These are phyloP conservation scores for Microcyclosporella mali DNA, from an alignment of 2,329 filamentous ascomycete species.

Conservation along the genomic window DNA sequence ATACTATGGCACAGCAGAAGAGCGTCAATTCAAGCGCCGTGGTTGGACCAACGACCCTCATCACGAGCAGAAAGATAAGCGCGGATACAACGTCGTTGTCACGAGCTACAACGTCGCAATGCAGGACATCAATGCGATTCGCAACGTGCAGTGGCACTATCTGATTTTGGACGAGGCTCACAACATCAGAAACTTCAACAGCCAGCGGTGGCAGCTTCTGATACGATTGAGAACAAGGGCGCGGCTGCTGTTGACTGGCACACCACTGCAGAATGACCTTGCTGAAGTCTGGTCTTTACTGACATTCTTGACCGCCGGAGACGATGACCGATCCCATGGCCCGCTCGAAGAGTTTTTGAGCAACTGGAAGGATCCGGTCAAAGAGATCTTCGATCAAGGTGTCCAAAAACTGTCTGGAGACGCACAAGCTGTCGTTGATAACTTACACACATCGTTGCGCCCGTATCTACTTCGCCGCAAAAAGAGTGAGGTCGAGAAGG, in stretches of 20 bases:
- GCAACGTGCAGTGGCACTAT: slow-evolving; percentile 90
- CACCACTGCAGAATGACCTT: slow-evolving; percentile 92
- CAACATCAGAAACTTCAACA: slow-evolving; percentile 99
- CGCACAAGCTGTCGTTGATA: slow-evolving; percentile 81
- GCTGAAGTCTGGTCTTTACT: slow-evolving; percentile 95
- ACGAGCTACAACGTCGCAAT: slow-evolving; percentile 96
- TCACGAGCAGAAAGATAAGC: slow-evolving; percentile 71
- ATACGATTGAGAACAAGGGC: slow-evolving; percentile 88
- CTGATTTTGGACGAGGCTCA: slow-evolving; percentile 97
- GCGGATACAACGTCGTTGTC: slow-evolving; percentile 96
- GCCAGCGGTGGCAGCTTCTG: slow-evolving; percentile 91
- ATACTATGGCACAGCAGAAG: slow-evolving; percentile 91
- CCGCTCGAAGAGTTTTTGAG: slow-evolving; percentile 94
- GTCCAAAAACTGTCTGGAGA: slow-evolving; percentile 92
- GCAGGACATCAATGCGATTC: slow-evolving; percentile 89
- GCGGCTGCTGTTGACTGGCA: slow-evolving; percentile 82
- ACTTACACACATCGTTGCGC: slow-evolving; percentile 87
- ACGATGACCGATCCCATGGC: slow-evolving; percentile 72
- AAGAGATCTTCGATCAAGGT: slow-evolving; percentile 92
- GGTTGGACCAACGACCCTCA: slow-evolving; percentile 78
- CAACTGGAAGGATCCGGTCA: slow-evolving; percentile 91
- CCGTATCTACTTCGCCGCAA: slow-evolving; percentile 85
- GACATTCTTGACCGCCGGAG: slow-evolving; percentile 92
- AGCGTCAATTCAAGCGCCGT: slow-evolving; percentile 81
- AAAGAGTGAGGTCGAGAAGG: slow-evolving; percentile 96